A percentile compares a stretch with the other conserved stretches of the same genome.
phyloP scores from a whole-genome alignment of 2,329 filamentous ascomycete genomes.

The Cladosporium oxysporum region DNA sequence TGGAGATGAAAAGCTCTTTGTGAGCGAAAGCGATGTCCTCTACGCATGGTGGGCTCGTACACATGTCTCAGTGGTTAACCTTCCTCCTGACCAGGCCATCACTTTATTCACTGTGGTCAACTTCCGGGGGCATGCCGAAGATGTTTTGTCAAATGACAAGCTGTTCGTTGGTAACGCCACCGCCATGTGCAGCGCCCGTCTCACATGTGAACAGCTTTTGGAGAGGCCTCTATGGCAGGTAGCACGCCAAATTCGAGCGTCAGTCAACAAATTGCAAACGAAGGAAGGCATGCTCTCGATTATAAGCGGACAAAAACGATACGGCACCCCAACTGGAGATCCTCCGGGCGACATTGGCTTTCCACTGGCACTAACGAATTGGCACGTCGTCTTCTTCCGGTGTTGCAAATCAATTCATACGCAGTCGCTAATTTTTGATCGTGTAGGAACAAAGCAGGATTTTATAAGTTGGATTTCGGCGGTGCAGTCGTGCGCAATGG shows the following conservation, averaged over 20 bases:
- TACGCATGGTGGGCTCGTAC: slow-evolving; percentile 27
- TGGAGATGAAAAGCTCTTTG: slow-evolving; percentile 22
- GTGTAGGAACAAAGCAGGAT: slow-evolving; percentile 1
- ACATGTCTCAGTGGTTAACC: slow-evolving; percentile 14
- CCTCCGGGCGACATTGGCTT: background rate
- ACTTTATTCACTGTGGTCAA: slow-evolving; percentile 32
- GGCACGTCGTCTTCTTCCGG: background rate
- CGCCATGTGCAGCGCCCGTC: background rate
- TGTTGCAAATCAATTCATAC: background rate
- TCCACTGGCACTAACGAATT: slow-evolving; percentile 1
- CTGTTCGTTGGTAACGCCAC: slow-evolving; percentile 16
- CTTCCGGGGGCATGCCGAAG: slow-evolving; percentile 28
- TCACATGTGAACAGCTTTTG: slow-evolving; percentile 17
- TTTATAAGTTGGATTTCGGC: slow-evolving; percentile 2
- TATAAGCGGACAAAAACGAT: slow-evolving; percentile 6
- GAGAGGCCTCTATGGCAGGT: slow-evolving; percentile 11
- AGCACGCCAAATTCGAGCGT: slow-evolving; percentile 19
- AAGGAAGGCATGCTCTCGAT: background rate
- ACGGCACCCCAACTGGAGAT: slow-evolving; percentile 3
- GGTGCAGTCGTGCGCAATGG: slow-evolving; percentile 1
- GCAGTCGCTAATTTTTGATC: background rate
- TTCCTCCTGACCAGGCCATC: slow-evolving; percentile 24
- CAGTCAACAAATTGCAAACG: background rate
- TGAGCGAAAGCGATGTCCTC: slow-evolving; percentile 34
- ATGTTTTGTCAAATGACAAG: slow-evolving; percentile 1